phyloP scores from a whole-genome alignment of 768 basidiomycete species.

The Serendipita sp. region DNA sequence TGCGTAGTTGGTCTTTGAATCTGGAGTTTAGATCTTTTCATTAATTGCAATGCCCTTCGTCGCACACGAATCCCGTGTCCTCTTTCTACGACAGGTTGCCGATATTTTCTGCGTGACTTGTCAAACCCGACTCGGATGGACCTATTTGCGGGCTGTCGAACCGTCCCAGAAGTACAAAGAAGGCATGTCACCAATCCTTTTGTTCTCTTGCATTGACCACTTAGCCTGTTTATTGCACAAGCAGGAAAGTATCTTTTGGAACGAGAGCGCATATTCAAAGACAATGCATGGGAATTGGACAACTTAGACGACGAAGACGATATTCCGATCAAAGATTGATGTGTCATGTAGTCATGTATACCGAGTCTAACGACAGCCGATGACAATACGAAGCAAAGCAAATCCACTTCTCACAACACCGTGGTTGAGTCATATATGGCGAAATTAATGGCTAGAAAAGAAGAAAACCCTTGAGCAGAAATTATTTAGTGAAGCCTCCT shows the following conservation, averaged over 20 bases:
- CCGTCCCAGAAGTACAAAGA: slow-evolving; percentile 73
- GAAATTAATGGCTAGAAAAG: neutral
- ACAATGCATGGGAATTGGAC: slow-evolving; percentile 46
- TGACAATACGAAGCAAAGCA: neutral
- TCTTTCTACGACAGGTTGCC: slow-evolving; percentile 28
- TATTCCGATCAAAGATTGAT: no score
- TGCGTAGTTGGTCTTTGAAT: neutral
- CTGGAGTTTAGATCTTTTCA: no score
- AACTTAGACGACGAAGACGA: neutral
- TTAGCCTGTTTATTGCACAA: neutral
- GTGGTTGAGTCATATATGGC: neutral
- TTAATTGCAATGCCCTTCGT: no score
- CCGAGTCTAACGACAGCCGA: neutral
- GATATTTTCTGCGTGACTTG: slow-evolving; percentile 70
- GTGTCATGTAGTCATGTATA: no score
- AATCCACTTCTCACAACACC: neutral
- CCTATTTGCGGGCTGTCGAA: slow-evolving; percentile 64
- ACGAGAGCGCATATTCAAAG: slow-evolving; percentile 62
- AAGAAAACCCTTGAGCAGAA: no score
- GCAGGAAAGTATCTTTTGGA: slow-evolving; percentile 70
- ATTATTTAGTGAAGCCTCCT: no score
- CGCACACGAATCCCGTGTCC: neutral
- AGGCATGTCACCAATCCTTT: slow-evolving; percentile 27
- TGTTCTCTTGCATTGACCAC: neutral
- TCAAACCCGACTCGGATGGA: slow-evolving; percentile 67